phyloP scores from a whole-genome alignment of 352 stramenopile species.

The Pythium chondricola region DNA sequence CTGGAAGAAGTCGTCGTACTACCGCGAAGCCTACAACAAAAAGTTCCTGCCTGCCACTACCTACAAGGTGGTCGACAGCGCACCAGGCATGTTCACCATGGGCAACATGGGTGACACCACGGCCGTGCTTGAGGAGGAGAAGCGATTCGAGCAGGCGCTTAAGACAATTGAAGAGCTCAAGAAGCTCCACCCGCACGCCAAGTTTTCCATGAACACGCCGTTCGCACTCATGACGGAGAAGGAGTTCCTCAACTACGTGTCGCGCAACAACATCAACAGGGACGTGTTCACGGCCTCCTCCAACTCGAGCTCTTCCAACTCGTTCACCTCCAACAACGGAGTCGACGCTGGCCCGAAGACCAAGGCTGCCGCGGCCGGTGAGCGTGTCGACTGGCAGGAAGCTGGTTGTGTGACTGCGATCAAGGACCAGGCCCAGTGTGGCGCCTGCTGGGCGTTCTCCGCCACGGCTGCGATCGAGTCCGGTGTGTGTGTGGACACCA shows the following conservation, averaged over 20 bases:
- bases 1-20: slow-evolving; percentile 19
- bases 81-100: slow-evolving; percentile 24
- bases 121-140: slow-evolving; percentile 28
- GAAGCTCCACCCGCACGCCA: slow-evolving; percentile 39
- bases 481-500: slow-evolving; percentile 34
- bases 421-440: slow-evolving; percentile 47
- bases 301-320: slow-evolving; percentile 3
- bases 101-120: slow-evolving; percentile 6
- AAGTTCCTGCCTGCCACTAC: slow-evolving; percentile 11
- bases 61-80: slow-evolving; percentile 9
- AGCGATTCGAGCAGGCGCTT: slow-evolving; percentile 42
- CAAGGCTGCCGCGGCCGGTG: slow-evolving; percentile 25
- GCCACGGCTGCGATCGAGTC: slow-evolving; percentile 54
- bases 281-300: slow-evolving; percentile 4
- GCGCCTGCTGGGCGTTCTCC: slow-evolving; percentile 57
- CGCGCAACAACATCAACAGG: slow-evolving; percentile 28
- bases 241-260: slow-evolving; percentile 56
- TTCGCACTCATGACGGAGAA: slow-evolving; percentile 52
- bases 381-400: slow-evolving; percentile 66
- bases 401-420: slow-evolving; percentile 67
- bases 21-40: slow-evolving; percentile 21
- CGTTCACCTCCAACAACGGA: not conserved
- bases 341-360: slow-evolving; percentile 29
- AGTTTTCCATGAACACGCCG: slow-evolving; percentile 50
- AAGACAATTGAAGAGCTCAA: slow-evolving; percentile 31